Percentiles rank a stretch among this genome's conserved stretches.
Conservation (phyloP, 2,329 filamentous ascomycete genomes). For the Cladosporium cucumerinum region DNA sequence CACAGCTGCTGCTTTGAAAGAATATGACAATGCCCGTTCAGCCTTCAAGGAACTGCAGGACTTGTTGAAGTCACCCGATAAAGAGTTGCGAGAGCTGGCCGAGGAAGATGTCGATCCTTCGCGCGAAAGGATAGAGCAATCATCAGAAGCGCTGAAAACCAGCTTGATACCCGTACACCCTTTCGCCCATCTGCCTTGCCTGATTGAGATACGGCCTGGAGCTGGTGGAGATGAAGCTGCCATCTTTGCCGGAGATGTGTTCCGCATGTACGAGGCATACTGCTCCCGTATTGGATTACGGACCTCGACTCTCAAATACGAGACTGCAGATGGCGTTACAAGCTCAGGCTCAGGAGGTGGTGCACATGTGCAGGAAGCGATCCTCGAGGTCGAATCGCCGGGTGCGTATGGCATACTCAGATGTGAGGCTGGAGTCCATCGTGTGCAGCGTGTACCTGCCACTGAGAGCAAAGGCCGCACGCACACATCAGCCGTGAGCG, state of each 20-base stretch:
- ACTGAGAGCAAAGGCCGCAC: conserved; percentile 89
- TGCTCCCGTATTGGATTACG: conserved; percentile 68
- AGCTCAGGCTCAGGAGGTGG: conserved; percentile 57
- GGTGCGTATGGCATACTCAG: conserved; percentile 80
- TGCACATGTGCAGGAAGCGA: conserved; percentile 74
- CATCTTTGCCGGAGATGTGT: conserved; percentile 80
- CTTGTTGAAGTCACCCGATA: conserved; percentile 60
- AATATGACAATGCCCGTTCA: conserved; percentile 58
- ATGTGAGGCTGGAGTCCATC: conserved; percentile 88
- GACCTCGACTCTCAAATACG: conserved; percentile 72
- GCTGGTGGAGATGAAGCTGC: conserved; percentile 89
- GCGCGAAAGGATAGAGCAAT: conserved; percentile 55
- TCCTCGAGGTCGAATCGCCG: conserved; percentile 73
- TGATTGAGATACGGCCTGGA: conserved; percentile 88
- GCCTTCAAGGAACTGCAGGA: conserved; percentile 67
- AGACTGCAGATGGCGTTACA: conserved; percentile 60
- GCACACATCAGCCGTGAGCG: conserved; percentile 87
- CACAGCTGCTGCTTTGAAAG: conserved; percentile 51
- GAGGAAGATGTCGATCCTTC: conserved; percentile 69
- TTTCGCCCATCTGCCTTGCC: conserved; percentile 83
- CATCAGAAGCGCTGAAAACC: conserved; percentile 67
- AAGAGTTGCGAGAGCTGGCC: conserved; percentile 58
- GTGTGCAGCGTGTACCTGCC: conserved; percentile 87
- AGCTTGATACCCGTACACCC: conserved; percentile 83
- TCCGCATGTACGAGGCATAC: conserved; percentile 84